Conservation (phyloP, 148 eudicot species). For the Chenopodium suecicum region DNA sequence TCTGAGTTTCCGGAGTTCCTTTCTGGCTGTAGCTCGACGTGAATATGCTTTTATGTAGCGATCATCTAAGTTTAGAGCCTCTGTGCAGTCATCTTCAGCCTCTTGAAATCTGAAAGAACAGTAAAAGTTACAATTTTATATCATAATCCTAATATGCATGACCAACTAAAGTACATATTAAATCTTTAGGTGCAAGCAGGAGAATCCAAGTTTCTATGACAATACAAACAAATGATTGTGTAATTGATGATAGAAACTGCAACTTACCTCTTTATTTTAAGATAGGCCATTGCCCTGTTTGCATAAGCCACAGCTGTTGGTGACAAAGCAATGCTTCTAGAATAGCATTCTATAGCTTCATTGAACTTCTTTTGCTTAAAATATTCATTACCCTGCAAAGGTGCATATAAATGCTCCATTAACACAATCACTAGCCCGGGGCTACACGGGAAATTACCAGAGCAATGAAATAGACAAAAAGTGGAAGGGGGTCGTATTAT, state of each 20-base stretch:
- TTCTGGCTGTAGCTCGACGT: slow-evolving; percentile 92
- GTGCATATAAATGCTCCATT: not conserved
- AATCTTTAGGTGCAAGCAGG: not conserved
- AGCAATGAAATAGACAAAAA: not conserved
- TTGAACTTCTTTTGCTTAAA: slow-evolving; percentile 88
- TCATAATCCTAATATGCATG: not conserved
- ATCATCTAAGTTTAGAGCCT: slow-evolving; percentile 93
- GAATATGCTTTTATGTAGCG: slow-evolving; percentile 95
- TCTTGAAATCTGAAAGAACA: slow-evolving; percentile 63
- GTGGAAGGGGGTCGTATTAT: not conserved
- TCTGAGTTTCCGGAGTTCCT: slow-evolving; percentile 77
- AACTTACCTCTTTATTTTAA: slow-evolving; percentile 72
- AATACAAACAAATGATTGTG: no score
- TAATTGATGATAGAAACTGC: not conserved
- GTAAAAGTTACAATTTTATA: not conserved
- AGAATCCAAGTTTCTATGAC: not conserved
- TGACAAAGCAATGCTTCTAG: slow-evolving; percentile 86
- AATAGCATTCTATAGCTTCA: slow-evolving; percentile 94
- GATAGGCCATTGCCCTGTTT: slow-evolving; percentile 97
- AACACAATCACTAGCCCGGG: not conserved
- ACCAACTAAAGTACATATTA: not conserved
- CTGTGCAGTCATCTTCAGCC: slow-evolving; percentile 94
- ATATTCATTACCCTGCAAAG: slow-evolving; percentile 78
- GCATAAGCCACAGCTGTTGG: slow-evolving; percentile 96
- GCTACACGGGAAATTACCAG: not conserved